Percentiles rank a stretch among this genome's conserved stretches.
These are phyloP conservation scores for Erigeron canadensis DNA, from an alignment of 129 eudicot species.

Conservation along the genomic window DNA sequence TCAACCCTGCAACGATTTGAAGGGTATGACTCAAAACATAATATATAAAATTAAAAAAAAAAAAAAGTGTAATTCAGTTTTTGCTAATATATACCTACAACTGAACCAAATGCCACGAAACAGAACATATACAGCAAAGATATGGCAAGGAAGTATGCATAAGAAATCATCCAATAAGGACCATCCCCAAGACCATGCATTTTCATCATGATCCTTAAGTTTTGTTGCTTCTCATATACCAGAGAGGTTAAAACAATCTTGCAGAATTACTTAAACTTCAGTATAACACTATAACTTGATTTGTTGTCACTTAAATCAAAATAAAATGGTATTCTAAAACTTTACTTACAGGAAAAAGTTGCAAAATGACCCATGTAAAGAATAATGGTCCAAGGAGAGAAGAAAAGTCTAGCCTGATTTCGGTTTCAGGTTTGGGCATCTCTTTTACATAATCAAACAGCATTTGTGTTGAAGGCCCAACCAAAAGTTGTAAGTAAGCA, in stretches of 20 bases:
- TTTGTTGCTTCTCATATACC: constrained; percentile 87
- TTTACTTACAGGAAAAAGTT: constrained; percentile 72
- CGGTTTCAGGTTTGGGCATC: constrained; percentile 82
- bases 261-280: constrained; percentile 20
- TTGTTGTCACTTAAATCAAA: not conserved
- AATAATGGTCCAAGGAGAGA: constrained; percentile 86
- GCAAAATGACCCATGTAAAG: constrained; percentile 77
- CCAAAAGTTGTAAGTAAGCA: constrained; percentile 64
- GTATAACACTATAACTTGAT: constrained; percentile 11
- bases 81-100: constrained; percentile 51
- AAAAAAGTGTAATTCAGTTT: not conserved
- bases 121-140: constrained; percentile 74
- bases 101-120: constrained; percentile 79
- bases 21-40: not conserved
- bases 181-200: constrained; percentile 99
- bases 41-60: not conserved
- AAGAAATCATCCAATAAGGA: constrained; percentile 92
- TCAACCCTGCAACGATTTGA: constrained; percentile 58
- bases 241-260: constrained; percentile 72
- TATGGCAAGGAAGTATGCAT: constrained; percentile 78
- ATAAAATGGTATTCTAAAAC: not conserved
- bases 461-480: constrained; percentile 65
- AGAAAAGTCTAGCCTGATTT: constrained; percentile 62
- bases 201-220: constrained; percentile 94
- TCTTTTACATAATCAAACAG: constrained; percentile 81